Conservation (phyloP, 2,329 filamentous ascomycete genomes). For the Magnaporthales sp. region DNA sequence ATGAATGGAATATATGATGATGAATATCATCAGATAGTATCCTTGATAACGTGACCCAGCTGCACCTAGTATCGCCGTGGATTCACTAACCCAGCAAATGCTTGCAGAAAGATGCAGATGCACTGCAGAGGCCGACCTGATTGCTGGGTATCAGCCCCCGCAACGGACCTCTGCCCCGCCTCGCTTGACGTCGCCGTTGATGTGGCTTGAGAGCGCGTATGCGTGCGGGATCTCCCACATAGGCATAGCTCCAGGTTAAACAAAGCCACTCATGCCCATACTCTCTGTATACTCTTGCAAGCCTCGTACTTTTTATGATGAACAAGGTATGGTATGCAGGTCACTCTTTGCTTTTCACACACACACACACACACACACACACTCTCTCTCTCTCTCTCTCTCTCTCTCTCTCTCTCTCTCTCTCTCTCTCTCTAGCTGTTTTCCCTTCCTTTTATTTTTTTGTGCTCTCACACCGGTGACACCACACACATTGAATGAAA, state of each 20-base stretch:
- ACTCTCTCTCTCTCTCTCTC: too few relatives aligned
- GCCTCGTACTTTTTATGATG: background rate
- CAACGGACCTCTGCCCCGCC: background rate
- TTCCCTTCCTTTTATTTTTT: background rate
- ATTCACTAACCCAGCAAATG: background rate
- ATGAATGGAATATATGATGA: too few relatives aligned
- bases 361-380: too few relatives aligned
- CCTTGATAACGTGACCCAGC: background rate
- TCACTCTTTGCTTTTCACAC: background rate
- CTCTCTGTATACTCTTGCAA: background rate
- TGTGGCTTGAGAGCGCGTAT: background rate
- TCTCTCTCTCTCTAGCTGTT: background rate
- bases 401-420: too few relatives aligned
- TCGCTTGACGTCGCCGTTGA: constrained; percentile 1
- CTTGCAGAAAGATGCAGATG: background rate
- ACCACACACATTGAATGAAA: background rate
- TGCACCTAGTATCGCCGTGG: background rate
- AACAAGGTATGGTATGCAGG: too few relatives aligned
- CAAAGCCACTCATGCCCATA: background rate
- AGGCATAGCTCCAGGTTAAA: background rate
- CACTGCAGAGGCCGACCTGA: background rate
- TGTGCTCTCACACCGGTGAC: background rate
- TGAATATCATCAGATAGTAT: background rate
- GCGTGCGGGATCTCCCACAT: background rate
- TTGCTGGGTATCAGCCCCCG: background rate